These are phyloP conservation scores for Coemansia sp. DNA, from an alignment of 192 early-diverging fungal genomes.

Conservation along the genomic window DNA sequence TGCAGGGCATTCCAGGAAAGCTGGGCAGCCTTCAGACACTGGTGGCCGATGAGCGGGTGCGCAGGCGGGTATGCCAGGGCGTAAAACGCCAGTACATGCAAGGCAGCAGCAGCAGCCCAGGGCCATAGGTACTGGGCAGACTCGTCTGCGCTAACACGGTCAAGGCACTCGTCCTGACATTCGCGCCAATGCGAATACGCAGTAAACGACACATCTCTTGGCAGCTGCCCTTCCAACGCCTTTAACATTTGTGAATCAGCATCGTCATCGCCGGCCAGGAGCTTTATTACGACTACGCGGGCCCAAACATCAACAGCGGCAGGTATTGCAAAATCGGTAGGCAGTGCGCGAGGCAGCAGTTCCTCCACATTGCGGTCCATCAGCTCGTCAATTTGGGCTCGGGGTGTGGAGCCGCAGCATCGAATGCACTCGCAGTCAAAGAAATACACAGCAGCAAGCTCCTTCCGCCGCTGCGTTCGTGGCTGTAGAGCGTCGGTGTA, in stretches of 20 bases:
- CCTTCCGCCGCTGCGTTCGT: conserved; percentile 15
- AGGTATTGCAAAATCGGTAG: conserved; percentile 22
- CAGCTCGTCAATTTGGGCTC: conserved; percentile 24
- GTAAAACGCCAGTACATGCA: conserved; percentile 45
- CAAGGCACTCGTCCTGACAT: conserved; percentile 49
- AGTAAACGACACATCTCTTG: conserved; percentile 32
- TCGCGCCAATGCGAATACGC: conserved; percentile 48
- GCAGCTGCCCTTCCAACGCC: background rate
- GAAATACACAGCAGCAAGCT: conserved; percentile 33
- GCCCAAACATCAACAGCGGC: conserved; percentile 28
- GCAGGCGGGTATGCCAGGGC: conserved; percentile 11
- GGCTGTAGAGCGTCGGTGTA: conserved; percentile 38
- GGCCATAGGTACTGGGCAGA: background rate
- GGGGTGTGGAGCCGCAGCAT: conserved; percentile 6
- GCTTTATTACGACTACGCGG: background rate
- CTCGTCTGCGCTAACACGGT: background rate
- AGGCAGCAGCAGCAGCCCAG: conserved; percentile 29
- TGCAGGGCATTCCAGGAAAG: conserved; percentile 26
- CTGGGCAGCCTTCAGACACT: conserved; percentile 36
- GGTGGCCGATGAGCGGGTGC: conserved; percentile 32
- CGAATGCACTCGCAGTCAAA: conserved; percentile 37
- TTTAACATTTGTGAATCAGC: background rate
- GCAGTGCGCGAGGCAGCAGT: conserved; percentile 20
- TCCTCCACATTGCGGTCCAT: conserved; percentile 11
- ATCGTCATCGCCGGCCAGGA: background rate